Percentiles rank a stretch among this genome's conserved stretches.
phyloP scores from a whole-genome alignment of 352 stramenopile genomes.

The Globisporangium nodosum region DNA sequence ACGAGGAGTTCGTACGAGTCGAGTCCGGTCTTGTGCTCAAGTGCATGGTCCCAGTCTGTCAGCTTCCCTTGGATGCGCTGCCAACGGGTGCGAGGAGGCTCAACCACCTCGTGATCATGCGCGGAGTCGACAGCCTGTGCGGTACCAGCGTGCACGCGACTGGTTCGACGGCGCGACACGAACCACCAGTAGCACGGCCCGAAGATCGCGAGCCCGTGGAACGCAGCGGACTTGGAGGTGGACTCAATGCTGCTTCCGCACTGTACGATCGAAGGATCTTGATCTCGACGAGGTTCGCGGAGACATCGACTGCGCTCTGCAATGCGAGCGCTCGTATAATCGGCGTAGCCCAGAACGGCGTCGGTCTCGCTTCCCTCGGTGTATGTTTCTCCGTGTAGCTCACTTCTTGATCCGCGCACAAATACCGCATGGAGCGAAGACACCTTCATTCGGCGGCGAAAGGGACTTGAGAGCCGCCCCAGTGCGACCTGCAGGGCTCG shows the following conservation, averaged over 20 bases:
- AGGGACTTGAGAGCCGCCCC: too few relatives aligned
- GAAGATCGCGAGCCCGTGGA: background rate
- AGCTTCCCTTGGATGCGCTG: background rate
- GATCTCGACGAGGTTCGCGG: constrained; percentile 8
- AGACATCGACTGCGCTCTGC: constrained; percentile 9
- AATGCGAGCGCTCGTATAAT: constrained; percentile 8
- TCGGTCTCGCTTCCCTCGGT: background rate
- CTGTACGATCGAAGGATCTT: constrained; percentile 5
- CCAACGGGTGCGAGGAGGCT: background rate
- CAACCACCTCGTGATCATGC: too few relatives aligned
- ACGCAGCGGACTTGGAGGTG: too few relatives aligned
- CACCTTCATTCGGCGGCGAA: too few relatives aligned
- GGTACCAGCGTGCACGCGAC: background rate
- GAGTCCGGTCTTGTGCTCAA: background rate
- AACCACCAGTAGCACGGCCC: constrained; percentile 5
- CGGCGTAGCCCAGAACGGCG: background rate
- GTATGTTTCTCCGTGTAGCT: constrained; percentile 10
- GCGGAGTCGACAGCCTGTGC: too few relatives aligned
- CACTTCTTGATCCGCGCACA: constrained; percentile 14
- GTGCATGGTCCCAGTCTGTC: background rate
- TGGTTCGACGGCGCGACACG: background rate
- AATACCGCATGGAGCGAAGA: constrained; percentile 1
- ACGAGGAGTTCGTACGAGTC: constrained; percentile 5
- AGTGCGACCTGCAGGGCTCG: too few relatives aligned
- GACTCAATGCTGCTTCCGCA: background rate